These are phyloP conservation scores for Anthracocystis setariae DNA, from an alignment of 1,284 basidiomycete genomes.

Conservation along the genomic window DNA sequence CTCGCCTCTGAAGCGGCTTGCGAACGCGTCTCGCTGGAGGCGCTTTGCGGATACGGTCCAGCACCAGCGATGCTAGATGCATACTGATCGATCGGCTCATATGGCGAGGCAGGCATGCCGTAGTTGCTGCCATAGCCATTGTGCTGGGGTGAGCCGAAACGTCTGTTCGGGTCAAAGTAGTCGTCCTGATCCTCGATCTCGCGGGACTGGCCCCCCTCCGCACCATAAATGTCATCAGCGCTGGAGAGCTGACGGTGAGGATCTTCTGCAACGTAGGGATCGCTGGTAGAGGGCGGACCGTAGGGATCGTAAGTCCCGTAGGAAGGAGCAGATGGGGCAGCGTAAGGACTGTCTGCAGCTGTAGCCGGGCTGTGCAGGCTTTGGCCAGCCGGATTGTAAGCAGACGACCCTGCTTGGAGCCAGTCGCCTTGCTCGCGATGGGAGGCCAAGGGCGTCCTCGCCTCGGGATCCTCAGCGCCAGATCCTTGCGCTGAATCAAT, in stretches of 20 bases:
- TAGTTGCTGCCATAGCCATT: slow-evolving; percentile 14
- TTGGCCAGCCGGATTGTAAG: slow-evolving; percentile 4
- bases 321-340: slow-evolving; percentile 1
- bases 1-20: slow-evolving; percentile 22
- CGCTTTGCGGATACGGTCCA: slow-evolving; percentile 16
- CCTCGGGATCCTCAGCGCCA: slow-evolving; percentile 23
- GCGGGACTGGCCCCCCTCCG: background rate
- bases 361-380: slow-evolving; percentile 18
- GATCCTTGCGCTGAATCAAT: background rate
- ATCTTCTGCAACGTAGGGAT: slow-evolving; percentile 14
- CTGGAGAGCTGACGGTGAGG: background rate
- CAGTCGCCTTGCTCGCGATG: slow-evolving; percentile 22
- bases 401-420: slow-evolving; percentile 11
- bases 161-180: slow-evolving; percentile 24
- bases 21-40: slow-evolving; percentile 20
- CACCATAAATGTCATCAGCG: slow-evolving; percentile 6
- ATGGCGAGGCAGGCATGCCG: slow-evolving; percentile 25
- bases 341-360: slow-evolving; percentile 3
- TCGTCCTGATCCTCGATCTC: slow-evolving; percentile 6
- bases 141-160: slow-evolving; percentile 24
- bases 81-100: slow-evolving; percentile 32
- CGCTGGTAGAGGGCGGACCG: slow-evolving; percentile 9
- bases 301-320: slow-evolving; percentile 17
- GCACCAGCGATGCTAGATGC: slow-evolving; percentile 16
- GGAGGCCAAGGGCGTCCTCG: slow-evolving; percentile 26